Evolutionary conservation across 257 asterid genomes (phyloP), one percentile per base, ranked within the genome.

Genomic region (Mentha longifolia): DNA sequence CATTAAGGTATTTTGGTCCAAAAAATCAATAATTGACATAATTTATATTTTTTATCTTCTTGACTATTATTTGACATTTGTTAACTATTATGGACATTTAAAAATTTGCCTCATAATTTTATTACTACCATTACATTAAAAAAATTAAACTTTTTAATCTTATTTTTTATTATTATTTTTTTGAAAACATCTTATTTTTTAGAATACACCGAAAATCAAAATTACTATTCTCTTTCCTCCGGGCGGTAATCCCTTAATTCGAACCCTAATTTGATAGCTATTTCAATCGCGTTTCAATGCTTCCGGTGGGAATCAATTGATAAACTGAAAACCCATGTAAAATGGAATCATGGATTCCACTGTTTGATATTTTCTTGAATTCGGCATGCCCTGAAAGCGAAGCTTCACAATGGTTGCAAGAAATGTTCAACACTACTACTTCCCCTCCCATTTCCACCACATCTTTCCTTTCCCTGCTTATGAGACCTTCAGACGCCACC

Each of bases 261-360:
- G 39, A 76, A 43, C 72, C 76, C 80, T 43, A 62, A 70, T 33
- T 68, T 46, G 49, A 67, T 60, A 55, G 22, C 6, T 42, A 37
- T 4, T 5, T 66, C 50, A 56, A 45, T 51, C 43, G 54, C 31
- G 8, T 31, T 5, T 17, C 6, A 7, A 12, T n/a, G 41, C 9
- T n/a, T 37, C 2, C 2, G 25, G 25, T 7, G 49, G 6, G 25
- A 43, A 45, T 15, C 43, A 50, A 61, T 35, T 22, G 19, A 65
- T 65, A 54, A 28, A 65, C 56, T 42, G 13, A 22, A 55, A 22
- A 7, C 19, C 13, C 7, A 52, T 39, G 49, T 12, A 68, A 49
- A 71, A 92, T 92, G 97, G 92, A 89, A 71, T 14, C 70, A 30
- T 92, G 98, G 98, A 67, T 79, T 57, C 94, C 94, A 3, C 80